Base-by-base conservation (phyloP, 495 filamentous ascomycete genomes). In the Bombardia bombarda region DNA sequence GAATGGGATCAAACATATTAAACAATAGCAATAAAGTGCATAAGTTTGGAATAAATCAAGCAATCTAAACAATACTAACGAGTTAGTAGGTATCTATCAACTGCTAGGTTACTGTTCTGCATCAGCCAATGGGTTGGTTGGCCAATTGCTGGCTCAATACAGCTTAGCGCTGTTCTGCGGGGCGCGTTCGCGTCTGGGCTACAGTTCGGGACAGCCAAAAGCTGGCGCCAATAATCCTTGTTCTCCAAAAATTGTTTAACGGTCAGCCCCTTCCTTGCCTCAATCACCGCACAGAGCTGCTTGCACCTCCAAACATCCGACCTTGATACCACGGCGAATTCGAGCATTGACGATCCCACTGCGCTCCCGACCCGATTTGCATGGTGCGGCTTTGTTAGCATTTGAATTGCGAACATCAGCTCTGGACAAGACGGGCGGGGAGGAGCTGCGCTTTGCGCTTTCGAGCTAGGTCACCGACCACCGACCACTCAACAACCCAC, bases 191-290 rank as follows among this genome's bases (percentile, higher is more conserved):
- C 49, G 58, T 51, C 45, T 24, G 25, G 18, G 46, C n/a, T 9
- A 7, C 13, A 34, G 16, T 10, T 23, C 9, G 23, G 44, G 32
- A 40, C 20, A 19, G 3, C 33, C 32, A n/a, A n/a, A n/a, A 45
- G 42, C 43, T 52, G 42, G 43, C 41, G 38, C 38, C 50, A 58
- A 57, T 52, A 43, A 56, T 56, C 45, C 56, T 41, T 44, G 55
- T 44, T 40, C 42, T 41, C 56, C 58, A 61, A 61, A 61, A 61
- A 61, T 61, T 61, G 58, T 61, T 61, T 57, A 61, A n/a, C 41
- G 40, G 47, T 41, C 47, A 56, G 45, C 55, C 51, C 50, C 46
- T 54, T 47, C 33, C 32, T 24, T 38, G 38, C 45, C 38, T 37
- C 26, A 28, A 28, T 13, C 26, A 28, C 26, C 26, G 13, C 9